A percentile compares a stretch with the other conserved stretches of the same genome.
These are phyloP conservation scores for Cytospora schulzeri DNA, from an alignment of 2,329 filamentous ascomycete species.

Conservation along the genomic window DNA sequence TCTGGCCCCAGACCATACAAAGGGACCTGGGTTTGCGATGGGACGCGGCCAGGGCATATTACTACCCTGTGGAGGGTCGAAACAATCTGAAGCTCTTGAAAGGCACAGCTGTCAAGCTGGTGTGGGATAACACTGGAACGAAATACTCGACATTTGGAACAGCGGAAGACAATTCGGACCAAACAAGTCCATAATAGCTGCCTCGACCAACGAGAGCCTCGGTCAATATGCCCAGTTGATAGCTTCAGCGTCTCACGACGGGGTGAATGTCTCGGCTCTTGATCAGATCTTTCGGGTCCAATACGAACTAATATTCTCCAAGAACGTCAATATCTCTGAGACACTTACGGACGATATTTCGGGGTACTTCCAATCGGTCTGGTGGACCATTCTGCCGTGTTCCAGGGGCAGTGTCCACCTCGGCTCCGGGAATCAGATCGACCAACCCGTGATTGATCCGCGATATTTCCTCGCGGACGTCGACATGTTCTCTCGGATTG, in stretches of 20 bases:
- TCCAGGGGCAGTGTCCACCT: slow-evolving; percentile 46
- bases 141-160: slow-evolving; percentile 36
- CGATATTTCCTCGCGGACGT: slow-evolving; percentile 41
- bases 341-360: slow-evolving; percentile 42
- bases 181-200: slow-evolving; percentile 30
- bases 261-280: slow-evolving; percentile 35
- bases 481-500: slow-evolving; percentile 37
- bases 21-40: slow-evolving; percentile 39
- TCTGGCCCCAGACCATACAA: slow-evolving; percentile 46
- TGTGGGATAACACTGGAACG: slow-evolving; percentile 24
- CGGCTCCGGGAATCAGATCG: slow-evolving; percentile 38
- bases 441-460: slow-evolving; percentile 42
- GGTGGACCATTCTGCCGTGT: slow-evolving; percentile 43
- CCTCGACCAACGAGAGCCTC: slow-evolving; percentile 31
- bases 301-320: slow-evolving; percentile 50
- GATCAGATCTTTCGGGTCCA: slow-evolving; percentile 47
- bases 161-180: slow-evolving; percentile 35
- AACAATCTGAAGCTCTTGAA: slow-evolving; percentile 43
- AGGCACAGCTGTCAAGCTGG: slow-evolving; percentile 35
- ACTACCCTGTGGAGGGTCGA: slow-evolving; percentile 41
- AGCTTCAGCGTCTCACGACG: slow-evolving; percentile 4
- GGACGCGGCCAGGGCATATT: slow-evolving; percentile 47
- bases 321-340: slow-evolving; percentile 49
- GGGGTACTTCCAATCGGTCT: slow-evolving; percentile 39
- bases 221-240: slow-evolving; percentile 27